These are phyloP conservation scores for Aspergillus tubingensis DNA, from an alignment of 2,329 filamentous ascomycete species.

Conservation along the genomic window DNA sequence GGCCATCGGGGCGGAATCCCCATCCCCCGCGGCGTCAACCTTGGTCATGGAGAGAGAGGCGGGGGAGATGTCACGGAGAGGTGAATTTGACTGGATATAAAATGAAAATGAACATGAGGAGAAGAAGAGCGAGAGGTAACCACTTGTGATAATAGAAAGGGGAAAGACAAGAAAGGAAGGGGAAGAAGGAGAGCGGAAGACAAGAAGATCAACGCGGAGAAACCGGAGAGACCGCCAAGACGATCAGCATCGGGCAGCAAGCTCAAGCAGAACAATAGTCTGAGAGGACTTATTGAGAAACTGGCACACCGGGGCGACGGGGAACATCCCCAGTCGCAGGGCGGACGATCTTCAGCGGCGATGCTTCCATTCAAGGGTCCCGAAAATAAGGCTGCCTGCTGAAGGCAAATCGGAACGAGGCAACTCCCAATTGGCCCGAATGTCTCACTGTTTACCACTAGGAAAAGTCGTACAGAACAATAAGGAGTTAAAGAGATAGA, in stretches of 20 bases:
- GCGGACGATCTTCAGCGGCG: neutral
- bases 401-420: slow-evolving; percentile 15
- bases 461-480: no score
- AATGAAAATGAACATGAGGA: neutral
- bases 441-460: neutral
- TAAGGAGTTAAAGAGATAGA: no score
- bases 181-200: slow-evolving; percentile 1
- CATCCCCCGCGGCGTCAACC: slow-evolving; percentile 28
- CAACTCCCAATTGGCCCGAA: neutral
- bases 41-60: slow-evolving; percentile 23
- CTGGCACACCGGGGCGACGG: neutral
- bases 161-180: neutral
- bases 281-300: neutral
- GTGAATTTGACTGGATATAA: neutral
- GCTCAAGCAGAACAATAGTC: neutral
- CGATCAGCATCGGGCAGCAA: slow-evolving; percentile 14
- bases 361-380: neutral
- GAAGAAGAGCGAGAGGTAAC: neutral
- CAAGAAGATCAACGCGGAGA: slow-evolving; percentile 17
- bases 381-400: slow-evolving; percentile 21
- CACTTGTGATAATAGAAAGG: neutral
- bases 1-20: slow-evolving; percentile 29
- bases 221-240: slow-evolving; percentile 15
- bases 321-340: neutral
- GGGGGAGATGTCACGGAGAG: neutral